Evolutionary conservation across 1,284 basidiomycete species (phyloP).

Genomic region (Apiotrichum domesticum): DNA sequence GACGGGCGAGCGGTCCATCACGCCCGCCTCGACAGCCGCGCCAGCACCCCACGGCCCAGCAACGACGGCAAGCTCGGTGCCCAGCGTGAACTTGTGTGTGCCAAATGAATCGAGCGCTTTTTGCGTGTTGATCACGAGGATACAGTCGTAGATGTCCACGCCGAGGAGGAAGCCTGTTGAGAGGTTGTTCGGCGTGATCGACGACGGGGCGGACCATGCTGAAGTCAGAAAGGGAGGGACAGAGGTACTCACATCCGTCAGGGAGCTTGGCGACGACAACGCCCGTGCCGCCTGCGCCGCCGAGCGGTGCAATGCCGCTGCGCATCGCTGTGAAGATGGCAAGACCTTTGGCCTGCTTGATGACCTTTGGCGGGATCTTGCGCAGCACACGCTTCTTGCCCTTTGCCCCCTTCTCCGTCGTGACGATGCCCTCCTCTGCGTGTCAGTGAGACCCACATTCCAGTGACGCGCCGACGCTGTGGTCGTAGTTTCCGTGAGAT

Average conservation of each 20-base stretch:
- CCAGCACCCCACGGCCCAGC: constrained; percentile 53
- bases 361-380: constrained; percentile 52
- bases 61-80: constrained; percentile 51
- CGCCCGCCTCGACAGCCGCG: constrained; percentile 48
- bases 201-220: constrained; percentile 52
- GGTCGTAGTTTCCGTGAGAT: too few species aligned
- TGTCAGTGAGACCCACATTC: too few species aligned
- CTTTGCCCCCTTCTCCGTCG: constrained; percentile 28
- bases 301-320: constrained; percentile 51
- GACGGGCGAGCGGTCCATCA: constrained; percentile 44
- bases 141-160: constrained; percentile 49
- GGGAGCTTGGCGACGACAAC: constrained; percentile 47
- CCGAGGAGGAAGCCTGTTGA: constrained; percentile 47
- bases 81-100: constrained; percentile 52
- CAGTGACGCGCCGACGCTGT: too few species aligned
- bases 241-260: constrained; percentile 44
- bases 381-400: constrained; percentile 48
- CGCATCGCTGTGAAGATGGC: constrained; percentile 53
- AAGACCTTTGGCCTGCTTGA: constrained; percentile 47
- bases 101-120: constrained; percentile 51
- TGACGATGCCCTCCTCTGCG: constrained; percentile 38
- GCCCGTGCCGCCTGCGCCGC: constrained; percentile 52
- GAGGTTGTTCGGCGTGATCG: constrained; percentile 52
- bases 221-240: constrained; percentile 2
- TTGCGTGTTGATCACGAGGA: constrained; percentile 50